Base-by-base conservation (phyloP, 306 rosid genomes). In the Adenanthera pavonina region DNA sequence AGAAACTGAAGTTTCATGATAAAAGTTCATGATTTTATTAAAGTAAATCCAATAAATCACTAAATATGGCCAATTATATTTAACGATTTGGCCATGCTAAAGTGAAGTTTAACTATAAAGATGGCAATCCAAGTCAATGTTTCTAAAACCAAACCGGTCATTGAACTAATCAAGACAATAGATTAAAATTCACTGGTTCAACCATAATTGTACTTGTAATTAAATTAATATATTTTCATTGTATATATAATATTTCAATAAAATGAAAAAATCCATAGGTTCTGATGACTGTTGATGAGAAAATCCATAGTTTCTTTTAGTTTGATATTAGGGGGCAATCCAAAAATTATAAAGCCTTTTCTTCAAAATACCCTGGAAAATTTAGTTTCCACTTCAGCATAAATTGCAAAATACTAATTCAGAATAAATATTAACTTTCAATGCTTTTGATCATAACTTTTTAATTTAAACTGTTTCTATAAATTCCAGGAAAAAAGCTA, bases 1-100 rank as follows among this genome's bases (percentile, higher is more conserved):
- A 25, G 48, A 72, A 33, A 25, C 19, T 62, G 61, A 75, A 65
- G 60, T 66, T n/a, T 13, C 72, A 49, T 15, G 54, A 48, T 53
- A 67, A 43, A 33, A 48, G 34, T 73, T 59, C 59, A 25, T 56
- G 43, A 19, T 8, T 47, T 41, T 17, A 61, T 36, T 72, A 0
- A 49, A 71, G 44, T 13, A 61, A 62, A 57, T 75, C 7, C 30
- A 43, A 16, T 9, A 49, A 43, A 2, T 43, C 44, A 76, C 20
- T 25, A 12, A 25, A 44, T 46, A 76, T 40, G 46, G 60, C 35
- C 69, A 8, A 46, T 33, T 38, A 9, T 48, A 8, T 14, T 61
- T 46, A 69, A 13, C 20, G 54, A 14, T 19, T 67, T 69, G 74
- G 53, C 74, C 10, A 20, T 12, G 5, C 74, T 16, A 40, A n/a